A percentile compares a stretch with the other conserved stretches of the same genome.
phyloP scores from a whole-genome alignment of 2,329 filamentous ascomycete species.

The Talaromyces sp. region DNA sequence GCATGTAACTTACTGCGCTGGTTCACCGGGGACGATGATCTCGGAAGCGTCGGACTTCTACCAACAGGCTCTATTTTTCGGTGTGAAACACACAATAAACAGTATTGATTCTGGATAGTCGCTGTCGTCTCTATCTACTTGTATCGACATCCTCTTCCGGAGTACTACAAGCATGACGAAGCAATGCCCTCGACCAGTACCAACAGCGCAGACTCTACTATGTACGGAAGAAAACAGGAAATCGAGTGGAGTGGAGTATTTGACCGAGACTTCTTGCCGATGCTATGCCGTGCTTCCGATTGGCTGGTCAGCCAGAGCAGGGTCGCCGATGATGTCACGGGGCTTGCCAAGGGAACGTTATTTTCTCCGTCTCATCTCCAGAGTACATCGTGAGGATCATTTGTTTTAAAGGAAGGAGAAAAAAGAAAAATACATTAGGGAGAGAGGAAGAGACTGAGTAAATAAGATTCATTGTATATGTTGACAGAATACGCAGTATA shows the following conservation, averaged over 20 bases:
- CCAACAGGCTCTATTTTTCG: too few relatives aligned
- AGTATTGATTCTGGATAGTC: too few relatives aligned
- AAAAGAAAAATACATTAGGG: too few relatives aligned
- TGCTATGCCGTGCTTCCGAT: conserved; percentile 17
- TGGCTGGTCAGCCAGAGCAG: conserved; percentile 4
- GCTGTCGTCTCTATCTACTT: too few relatives aligned
- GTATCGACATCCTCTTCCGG: too few relatives aligned
- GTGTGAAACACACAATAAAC: too few relatives aligned
- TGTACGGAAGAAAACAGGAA: not conserved
- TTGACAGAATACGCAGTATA: not conserved
- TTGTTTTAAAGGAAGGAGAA: too few relatives aligned
- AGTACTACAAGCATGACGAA: too few relatives aligned
- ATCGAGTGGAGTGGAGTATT: not conserved
- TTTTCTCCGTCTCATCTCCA: not conserved
- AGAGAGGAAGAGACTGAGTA: too few relatives aligned
- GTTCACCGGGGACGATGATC: conserved; percentile 2
- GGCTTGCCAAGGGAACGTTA: not conserved
- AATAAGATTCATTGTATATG: not conserved
- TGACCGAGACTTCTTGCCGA: not conserved
- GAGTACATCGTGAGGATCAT: too few relatives aligned
- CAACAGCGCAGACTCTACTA: too few relatives aligned
- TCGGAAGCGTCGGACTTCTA: not conserved
- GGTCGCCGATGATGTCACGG: not conserved
- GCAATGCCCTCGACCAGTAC: too few relatives aligned
- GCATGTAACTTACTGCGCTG: not conserved